These are phyloP conservation scores for Panaeolus papilionaceus DNA, from an alignment of 768 basidiomycete species.

Conservation along the genomic window DNA sequence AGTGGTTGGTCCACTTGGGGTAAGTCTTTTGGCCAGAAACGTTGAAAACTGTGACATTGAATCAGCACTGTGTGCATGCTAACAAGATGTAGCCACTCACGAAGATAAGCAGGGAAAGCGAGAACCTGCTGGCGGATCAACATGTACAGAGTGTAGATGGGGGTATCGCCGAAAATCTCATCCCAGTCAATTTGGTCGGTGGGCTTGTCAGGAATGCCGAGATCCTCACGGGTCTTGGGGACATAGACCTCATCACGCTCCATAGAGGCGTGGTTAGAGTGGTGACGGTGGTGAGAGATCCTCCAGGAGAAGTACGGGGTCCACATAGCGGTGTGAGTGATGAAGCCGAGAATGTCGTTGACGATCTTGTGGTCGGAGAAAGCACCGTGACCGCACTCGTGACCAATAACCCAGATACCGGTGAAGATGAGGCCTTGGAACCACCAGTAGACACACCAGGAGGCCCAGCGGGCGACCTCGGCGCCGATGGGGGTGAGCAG, in stretches of 20 bases:
- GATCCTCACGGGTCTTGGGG: conserved; percentile 62
- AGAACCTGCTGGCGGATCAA: conserved; percentile 62
- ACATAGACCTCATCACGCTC: conserved; percentile 65
- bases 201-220: conserved; percentile 51
- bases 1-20: conserved; percentile 69
- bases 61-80: background rate
- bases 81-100: conserved; percentile 37
- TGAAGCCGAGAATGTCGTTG: conserved; percentile 57
- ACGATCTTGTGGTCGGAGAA: conserved; percentile 56
- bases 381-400: conserved; percentile 66
- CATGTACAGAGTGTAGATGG: conserved; percentile 62
- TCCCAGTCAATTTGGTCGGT: conserved; percentile 52
- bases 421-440: conserved; percentile 64
- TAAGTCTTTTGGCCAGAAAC: conserved; percentile 68
- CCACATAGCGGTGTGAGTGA: conserved; percentile 54
- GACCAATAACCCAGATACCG: conserved; percentile 66
- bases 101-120: conserved; percentile 66
- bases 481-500: conserved; percentile 41
- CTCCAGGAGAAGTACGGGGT: conserved; percentile 63
- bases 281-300: conserved; percentile 60
- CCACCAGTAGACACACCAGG: conserved; percentile 63
- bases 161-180: conserved; percentile 64
- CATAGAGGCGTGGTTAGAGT: conserved; percentile 57
- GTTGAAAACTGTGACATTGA: conserved; percentile 51
- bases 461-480: conserved; percentile 45